These are phyloP conservation scores for Neoboletus brunneissimus DNA, from an alignment of 768 basidiomycete genomes.

Conservation along the genomic window DNA sequence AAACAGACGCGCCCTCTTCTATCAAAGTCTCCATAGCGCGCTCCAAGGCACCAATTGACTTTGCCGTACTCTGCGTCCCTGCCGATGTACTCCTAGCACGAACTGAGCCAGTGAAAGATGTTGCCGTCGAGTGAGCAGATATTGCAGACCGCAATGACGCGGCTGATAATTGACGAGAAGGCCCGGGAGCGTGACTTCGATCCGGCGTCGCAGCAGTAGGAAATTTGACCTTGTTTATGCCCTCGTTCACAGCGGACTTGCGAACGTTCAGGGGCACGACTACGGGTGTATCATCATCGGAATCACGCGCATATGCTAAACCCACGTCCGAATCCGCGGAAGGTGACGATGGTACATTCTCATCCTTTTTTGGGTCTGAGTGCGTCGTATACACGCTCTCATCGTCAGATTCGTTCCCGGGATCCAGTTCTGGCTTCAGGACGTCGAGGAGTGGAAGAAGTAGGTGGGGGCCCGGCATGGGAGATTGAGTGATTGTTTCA, in stretches of 20 bases:
- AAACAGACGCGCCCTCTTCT: slow-evolving; percentile 40
- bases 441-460: slow-evolving; percentile 59
- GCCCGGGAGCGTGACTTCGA: slow-evolving; percentile 19
- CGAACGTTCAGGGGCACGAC: slow-evolving; percentile 28
- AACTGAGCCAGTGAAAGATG: slow-evolving; percentile 6
- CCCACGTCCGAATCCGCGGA: slow-evolving; percentile 32
- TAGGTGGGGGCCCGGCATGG: slow-evolving; percentile 24
- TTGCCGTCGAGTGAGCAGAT: slow-evolving; percentile 13
- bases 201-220: slow-evolving; percentile 27
- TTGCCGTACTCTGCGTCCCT: slow-evolving; percentile 28
- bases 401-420: slow-evolving; percentile 30
- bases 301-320: slow-evolving; percentile 38
- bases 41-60: slow-evolving; percentile 41
- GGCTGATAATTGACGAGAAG: slow-evolving; percentile 28
- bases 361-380: slow-evolving; percentile 25
- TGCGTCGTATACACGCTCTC: slow-evolving; percentile 35
- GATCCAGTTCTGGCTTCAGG: slow-evolving; percentile 35
- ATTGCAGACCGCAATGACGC: slow-evolving; percentile 22
- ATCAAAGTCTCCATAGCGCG: slow-evolving; percentile 52
- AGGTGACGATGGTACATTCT: slow-evolving; percentile 21
- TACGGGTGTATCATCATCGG: slow-evolving; percentile 34
- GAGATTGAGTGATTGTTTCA: slow-evolving; percentile 35
- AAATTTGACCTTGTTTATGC: slow-evolving; percentile 33
- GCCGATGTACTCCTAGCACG: slow-evolving; percentile 28
- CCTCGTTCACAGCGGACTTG: slow-evolving; percentile 14